Evolutionary conservation across 345 rosid genomes (phyloP).

Genomic region (Acer saccharum): DNA sequence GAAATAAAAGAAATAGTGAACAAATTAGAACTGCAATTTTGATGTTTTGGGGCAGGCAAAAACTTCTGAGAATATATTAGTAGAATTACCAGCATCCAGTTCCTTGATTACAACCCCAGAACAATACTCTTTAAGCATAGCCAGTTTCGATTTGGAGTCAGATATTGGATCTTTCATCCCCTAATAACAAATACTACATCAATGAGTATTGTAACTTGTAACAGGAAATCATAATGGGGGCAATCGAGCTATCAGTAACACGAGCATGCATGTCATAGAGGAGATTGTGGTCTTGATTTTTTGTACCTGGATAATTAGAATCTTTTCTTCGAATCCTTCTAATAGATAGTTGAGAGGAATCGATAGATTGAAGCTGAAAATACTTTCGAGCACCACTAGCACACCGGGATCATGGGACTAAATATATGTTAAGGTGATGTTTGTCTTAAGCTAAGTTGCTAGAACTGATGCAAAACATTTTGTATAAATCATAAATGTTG

Average conservation of each 20-base stretch:
- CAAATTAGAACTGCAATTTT: background rate
- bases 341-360: slow-evolving; percentile 77
- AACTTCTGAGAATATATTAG: background rate
- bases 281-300: background rate
- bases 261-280: background rate
- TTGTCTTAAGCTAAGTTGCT: background rate
- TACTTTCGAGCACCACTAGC: slow-evolving; percentile 73
- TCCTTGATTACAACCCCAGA: slow-evolving; percentile 45
- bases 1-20: slow-evolving; percentile 15
- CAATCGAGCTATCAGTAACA: background rate
- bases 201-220: background rate
- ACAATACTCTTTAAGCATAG: slow-evolving; percentile 62
- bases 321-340: slow-evolving; percentile 54
- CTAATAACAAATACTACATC: slow-evolving; percentile 35
- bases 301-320: slow-evolving; percentile 71
- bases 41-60: background rate
- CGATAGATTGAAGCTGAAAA: slow-evolving; percentile 79
- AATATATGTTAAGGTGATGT: slow-evolving; percentile 47
- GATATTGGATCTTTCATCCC: slow-evolving; percentile 86
- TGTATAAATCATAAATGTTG: background rate
- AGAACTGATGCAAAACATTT: background rate
- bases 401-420: slow-evolving; percentile 89
- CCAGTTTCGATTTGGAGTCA: slow-evolving; percentile 62
- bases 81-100: slow-evolving; percentile 66
- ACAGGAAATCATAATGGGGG: background rate